These are phyloP conservation scores for Lithohypha guttulata DNA, from an alignment of 2,329 filamentous ascomycete species.

Conservation along the genomic window DNA sequence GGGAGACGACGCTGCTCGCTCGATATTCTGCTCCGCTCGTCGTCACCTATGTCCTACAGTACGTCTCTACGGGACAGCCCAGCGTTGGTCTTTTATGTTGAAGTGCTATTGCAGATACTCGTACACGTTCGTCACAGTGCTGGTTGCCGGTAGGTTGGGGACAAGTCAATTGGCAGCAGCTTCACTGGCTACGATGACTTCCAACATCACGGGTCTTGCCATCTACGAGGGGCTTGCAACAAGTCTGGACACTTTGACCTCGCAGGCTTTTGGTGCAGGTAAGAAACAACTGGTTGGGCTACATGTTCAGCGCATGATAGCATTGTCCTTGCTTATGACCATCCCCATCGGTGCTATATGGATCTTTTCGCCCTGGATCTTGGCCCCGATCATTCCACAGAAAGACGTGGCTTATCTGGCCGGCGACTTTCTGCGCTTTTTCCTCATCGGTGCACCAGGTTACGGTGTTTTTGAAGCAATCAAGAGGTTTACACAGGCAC, in stretches of 20 bases:
- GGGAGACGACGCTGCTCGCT: slow-evolving; percentile 16
- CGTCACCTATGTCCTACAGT: slow-evolving; percentile 22
- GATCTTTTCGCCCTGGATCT: slow-evolving; percentile 49
- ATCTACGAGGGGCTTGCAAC: slow-evolving; percentile 69
- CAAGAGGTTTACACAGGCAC: slow-evolving; percentile 71
- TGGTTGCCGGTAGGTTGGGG: slow-evolving; percentile 58
- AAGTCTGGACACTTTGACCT: slow-evolving; percentile 73
- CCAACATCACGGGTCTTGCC: slow-evolving; percentile 58
- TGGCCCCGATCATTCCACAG: slow-evolving; percentile 53
- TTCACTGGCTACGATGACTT: slow-evolving; percentile 56
- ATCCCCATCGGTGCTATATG: slow-evolving; percentile 57
- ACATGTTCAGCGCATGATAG: slow-evolving; percentile 62
- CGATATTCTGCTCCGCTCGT: slow-evolving; percentile 20
- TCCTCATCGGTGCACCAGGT: slow-evolving; percentile 58
- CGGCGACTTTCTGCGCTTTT: slow-evolving; percentile 54
- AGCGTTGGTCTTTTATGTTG: no score
- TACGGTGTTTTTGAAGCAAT: slow-evolving; percentile 58
- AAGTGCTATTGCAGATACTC: no score
- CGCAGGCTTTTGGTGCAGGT: slow-evolving; percentile 76
- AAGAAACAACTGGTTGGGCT: slow-evolving; percentile 70
- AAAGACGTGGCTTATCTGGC: slow-evolving; percentile 54
- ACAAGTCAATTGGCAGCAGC: slow-evolving; percentile 52
- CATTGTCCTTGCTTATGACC: slow-evolving; percentile 55
- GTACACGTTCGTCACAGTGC: slow-evolving; percentile 58
- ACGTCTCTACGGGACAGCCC: no score